phyloP scores from a whole-genome alignment of 2,329 filamentous ascomycete species.

The Aspergillus candidus region DNA sequence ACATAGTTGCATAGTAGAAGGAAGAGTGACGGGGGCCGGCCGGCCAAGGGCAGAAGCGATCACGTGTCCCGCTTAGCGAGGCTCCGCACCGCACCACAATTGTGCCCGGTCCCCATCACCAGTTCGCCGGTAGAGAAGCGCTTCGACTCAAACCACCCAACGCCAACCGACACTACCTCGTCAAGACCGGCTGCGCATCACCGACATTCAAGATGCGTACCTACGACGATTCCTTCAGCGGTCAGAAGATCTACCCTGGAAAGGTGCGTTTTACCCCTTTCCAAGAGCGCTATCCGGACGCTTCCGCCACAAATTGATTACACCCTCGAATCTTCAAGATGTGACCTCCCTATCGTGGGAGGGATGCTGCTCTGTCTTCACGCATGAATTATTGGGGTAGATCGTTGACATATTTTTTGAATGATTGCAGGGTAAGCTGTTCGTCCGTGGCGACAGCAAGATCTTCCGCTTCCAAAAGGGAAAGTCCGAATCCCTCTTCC shows the following conservation, averaged over 20 bases:
- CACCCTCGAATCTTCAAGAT: too few species aligned
- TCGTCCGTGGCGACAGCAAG: constrained; percentile 99
- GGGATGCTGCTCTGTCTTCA: too few species aligned
- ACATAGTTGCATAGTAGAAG: background rate
- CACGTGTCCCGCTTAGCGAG: constrained; percentile 44
- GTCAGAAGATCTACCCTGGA: constrained; percentile 72
- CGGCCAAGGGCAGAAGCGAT: constrained; percentile 34
- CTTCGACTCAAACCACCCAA: constrained; percentile 39
- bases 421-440: constrained; percentile 84
- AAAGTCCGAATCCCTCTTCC: constrained; percentile 99
- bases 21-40: background rate
- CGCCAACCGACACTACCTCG: constrained; percentile 37
- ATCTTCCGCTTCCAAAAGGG: constrained; percentile 99
- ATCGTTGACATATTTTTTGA: constrained; percentile 28
- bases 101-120: constrained; percentile 31
- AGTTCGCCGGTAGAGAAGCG: constrained; percentile 32
- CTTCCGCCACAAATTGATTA: background rate
- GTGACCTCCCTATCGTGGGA: too few species aligned
- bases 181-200: constrained; percentile 39
- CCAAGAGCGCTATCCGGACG: constrained; percentile 9
- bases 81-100: constrained; percentile 38
- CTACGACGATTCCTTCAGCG: constrained; percentile 74
- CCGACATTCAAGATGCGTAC: constrained; percentile 61
- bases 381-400: constrained; percentile 3
- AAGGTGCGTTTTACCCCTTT: constrained; percentile 54